phyloP scores from a whole-genome alignment of 768 basidiomycete genomes.

The Suillus brevipes region DNA sequence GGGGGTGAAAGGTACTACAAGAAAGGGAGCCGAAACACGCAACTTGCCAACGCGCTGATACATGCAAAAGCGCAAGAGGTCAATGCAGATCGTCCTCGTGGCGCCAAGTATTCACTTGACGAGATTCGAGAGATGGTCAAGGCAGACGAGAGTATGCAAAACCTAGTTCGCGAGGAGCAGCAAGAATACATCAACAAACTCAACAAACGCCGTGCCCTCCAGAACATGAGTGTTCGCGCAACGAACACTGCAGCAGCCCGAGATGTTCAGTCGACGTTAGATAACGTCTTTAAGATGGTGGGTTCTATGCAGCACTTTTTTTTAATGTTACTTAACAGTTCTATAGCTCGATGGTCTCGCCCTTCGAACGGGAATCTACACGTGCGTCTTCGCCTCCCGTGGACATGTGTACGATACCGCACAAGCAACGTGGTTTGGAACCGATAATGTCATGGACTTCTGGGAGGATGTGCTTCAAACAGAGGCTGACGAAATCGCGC shows the following conservation, averaged over 20 bases:
- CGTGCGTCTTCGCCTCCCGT: neutral
- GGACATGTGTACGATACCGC: conserved; percentile 6
- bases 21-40: neutral
- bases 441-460: conserved; percentile 10
- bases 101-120: neutral
- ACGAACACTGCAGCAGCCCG: conserved; percentile 10
- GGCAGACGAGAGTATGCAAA: neutral
- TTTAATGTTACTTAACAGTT: neutral
- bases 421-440: conserved; percentile 6
- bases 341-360: conserved; percentile 7
- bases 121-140: conserved; percentile 5
- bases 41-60: neutral
- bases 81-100: neutral
- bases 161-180: neutral
- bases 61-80: conserved; percentile 3
- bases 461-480: conserved; percentile 11
- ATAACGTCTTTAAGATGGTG: neutral
- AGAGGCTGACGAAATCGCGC: neutral
- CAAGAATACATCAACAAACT: conserved; percentile 6
- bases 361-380: conserved; percentile 1
- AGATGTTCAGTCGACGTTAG: neutral
- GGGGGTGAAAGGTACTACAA: neutral
- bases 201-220: neutral
- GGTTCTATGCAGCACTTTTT: neutral
- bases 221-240: neutral